These are phyloP conservation scores for Aureobasidium vineae DNA, from an alignment of 2,329 filamentous ascomycete genomes.

Conservation along the genomic window DNA sequence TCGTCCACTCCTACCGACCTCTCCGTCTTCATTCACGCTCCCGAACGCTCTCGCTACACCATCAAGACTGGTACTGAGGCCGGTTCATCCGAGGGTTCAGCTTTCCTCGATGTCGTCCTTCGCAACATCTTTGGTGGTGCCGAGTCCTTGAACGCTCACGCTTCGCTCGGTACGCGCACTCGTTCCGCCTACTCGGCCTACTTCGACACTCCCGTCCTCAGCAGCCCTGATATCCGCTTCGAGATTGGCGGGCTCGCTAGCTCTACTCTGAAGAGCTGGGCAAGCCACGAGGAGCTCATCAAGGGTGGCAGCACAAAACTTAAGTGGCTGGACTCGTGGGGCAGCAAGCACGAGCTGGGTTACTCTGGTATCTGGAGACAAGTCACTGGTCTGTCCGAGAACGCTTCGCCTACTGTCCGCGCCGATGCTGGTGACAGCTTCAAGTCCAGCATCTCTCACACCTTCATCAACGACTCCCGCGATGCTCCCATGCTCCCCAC, in stretches of 20 bases:
- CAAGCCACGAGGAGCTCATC: constrained; percentile 86
- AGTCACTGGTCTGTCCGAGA: constrained; percentile 71
- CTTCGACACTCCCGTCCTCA: constrained; percentile 77
- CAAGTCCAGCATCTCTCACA: constrained; percentile 82
- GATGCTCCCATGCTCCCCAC: constrained; percentile 84
- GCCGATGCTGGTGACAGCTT: constrained; percentile 85
- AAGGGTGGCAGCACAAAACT: constrained; percentile 75
- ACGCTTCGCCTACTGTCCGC: constrained; percentile 77
- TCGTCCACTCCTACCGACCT: constrained; percentile 73
- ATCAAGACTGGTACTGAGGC: constrained; percentile 94
- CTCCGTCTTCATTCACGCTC: constrained; percentile 73
- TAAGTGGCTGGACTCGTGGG: constrained; percentile 63
- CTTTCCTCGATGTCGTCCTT: constrained; percentile 81
- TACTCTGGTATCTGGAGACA: constrained; percentile 87
- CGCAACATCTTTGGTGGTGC: constrained; percentile 94
- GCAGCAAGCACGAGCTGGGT: constrained; percentile 69
- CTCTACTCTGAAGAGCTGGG: constrained; percentile 85
- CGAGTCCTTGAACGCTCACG: constrained; percentile 83
- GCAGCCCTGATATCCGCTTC: constrained; percentile 76
- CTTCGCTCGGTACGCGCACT: constrained; percentile 84
- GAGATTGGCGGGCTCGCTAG: constrained; percentile 79
- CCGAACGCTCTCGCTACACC: constrained; percentile 77
- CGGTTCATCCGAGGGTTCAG: constrained; percentile 90
- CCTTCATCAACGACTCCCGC: constrained; percentile 74
- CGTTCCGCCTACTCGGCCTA: constrained; percentile 86